Evolutionary conservation across 495 filamentous ascomycete genomes (phyloP), one percentile per base, ranked within the genome.

Genomic region (Penicillium chermesinum): DNA sequence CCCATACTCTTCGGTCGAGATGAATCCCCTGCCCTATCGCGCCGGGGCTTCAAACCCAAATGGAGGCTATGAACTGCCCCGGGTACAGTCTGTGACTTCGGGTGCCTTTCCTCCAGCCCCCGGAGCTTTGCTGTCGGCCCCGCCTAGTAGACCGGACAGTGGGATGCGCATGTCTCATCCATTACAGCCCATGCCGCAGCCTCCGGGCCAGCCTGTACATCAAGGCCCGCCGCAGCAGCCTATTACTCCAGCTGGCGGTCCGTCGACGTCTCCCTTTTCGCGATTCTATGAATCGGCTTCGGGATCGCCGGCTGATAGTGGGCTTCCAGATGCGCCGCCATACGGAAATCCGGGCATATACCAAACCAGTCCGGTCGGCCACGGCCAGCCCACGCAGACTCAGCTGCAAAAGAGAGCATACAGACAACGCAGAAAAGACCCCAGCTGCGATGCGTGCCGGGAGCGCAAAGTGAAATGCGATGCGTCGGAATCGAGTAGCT

Each of bases 401-500:
- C 72, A 75, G 41, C 46, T 67, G 37, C 71, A 95, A 70, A 97
- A 97, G 65, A 76, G 93, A 58, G 93, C 91, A 6, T 98, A 97
- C 67, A 80, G 93, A 27, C 93, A 98, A 63, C 73, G 93, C 53
- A 78, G 93, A 52, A 98, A 98, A 60, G 93, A 97, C 61, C 93
- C 93, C 13, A 96, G 91, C 63, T 98, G 93, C 67, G 93, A 98
- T 71, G 93, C 93, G 36, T 98, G 93, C 63, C 81, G 93, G 43
- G 93, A 98, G 70, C 82, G 93, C 52, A 98, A 98, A 74, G 93
- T 98, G 69, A 98, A 98, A 78, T 98, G 93, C 71, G 93, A 98
- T 71, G 93, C 93, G 25, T 96, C 93, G 41, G 93, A 98, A 55
- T 95, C 88, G 33, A 80, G 86, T 18, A 93, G 89, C 66, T 98